Conservation (phyloP, 306 rosid species). For the Corylus americana region DNA sequence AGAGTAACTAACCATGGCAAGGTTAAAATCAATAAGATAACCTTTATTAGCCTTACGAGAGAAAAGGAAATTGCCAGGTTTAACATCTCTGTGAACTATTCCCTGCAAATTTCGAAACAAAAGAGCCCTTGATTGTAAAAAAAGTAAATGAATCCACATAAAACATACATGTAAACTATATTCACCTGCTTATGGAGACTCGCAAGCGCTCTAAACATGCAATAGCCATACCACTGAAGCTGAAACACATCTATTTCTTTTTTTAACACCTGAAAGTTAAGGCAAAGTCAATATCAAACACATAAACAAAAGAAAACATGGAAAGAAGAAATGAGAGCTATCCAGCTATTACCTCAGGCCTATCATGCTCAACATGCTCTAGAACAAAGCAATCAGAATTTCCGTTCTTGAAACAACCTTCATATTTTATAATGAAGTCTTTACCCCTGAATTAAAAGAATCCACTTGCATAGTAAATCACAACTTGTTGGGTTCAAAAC, state of each 20-base stretch:
- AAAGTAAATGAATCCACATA: background rate
- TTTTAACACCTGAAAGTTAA: constrained; percentile 62
- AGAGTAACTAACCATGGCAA: constrained; percentile 65
- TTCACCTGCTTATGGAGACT: constrained; percentile 84
- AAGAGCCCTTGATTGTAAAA: constrained; percentile 11
- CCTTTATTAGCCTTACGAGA: constrained; percentile 71
- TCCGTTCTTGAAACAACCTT: constrained; percentile 51
- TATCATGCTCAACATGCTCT: constrained; percentile 83
- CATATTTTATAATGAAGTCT: constrained; percentile 57
- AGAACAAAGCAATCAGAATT: constrained; percentile 62
- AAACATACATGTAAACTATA: background rate
- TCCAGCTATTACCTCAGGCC: constrained; percentile 73
- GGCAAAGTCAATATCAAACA: constrained; percentile 19
- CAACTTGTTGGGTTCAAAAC: background rate
- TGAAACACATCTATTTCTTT: constrained; percentile 63
- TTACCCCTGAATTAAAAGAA: constrained; percentile 54
- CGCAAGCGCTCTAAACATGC: constrained; percentile 80
- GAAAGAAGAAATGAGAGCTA: background rate
- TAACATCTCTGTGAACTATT: constrained; percentile 79
- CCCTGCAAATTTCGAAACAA: constrained; percentile 50
- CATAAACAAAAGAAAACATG: background rate
- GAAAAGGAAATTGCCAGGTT: constrained; percentile 96
- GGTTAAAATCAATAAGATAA: constrained; percentile 88
- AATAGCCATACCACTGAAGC: constrained; percentile 82
- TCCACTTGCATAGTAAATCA: constrained; percentile 15